Evolutionary conservation across 225 moss, liverwort and hornwort genomes (phyloP).

Genomic region (Climacium dendroides): DNA sequence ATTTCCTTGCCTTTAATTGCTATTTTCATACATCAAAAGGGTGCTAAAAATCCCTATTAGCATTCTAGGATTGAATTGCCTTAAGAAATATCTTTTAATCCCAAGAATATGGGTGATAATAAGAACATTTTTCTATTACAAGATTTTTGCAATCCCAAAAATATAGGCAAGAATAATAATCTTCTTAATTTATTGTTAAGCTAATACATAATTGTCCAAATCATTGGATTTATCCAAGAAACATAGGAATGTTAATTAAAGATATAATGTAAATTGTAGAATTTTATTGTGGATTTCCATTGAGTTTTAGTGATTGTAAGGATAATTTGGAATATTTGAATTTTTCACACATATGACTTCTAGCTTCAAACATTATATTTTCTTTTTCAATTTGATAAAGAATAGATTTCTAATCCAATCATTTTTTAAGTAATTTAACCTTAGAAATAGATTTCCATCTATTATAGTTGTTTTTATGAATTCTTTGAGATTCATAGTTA

Average conservation of each 20-base stretch:
- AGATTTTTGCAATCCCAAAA: no score
- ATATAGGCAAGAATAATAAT: neutral
- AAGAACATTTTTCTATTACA: no score
- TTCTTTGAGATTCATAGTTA: no score
- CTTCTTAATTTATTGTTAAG: neutral
- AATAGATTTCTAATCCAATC: neutral
- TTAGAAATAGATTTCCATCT: no score
- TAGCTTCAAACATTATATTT: accelerated
- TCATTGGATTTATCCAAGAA: neutral
- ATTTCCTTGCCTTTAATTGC: neutral
- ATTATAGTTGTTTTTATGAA: neutral
- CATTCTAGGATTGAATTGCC: neutral
- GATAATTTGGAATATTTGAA: neutral
- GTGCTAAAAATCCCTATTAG: accelerated
- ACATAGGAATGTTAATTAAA: neutral
- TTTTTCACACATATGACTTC: neutral
- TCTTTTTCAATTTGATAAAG: neutral
- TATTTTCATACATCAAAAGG: neutral
- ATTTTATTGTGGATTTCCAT: neutral
- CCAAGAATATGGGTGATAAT: neutral
- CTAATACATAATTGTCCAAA: accelerated
- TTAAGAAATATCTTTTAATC: neutral
- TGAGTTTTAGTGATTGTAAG: neutral
- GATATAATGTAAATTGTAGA: neutral
- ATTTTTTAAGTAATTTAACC: accelerated